Base-by-base conservation (phyloP, 2,329 filamentous ascomycete species). In the Immersiporthe knoxdaviesiana region DNA sequence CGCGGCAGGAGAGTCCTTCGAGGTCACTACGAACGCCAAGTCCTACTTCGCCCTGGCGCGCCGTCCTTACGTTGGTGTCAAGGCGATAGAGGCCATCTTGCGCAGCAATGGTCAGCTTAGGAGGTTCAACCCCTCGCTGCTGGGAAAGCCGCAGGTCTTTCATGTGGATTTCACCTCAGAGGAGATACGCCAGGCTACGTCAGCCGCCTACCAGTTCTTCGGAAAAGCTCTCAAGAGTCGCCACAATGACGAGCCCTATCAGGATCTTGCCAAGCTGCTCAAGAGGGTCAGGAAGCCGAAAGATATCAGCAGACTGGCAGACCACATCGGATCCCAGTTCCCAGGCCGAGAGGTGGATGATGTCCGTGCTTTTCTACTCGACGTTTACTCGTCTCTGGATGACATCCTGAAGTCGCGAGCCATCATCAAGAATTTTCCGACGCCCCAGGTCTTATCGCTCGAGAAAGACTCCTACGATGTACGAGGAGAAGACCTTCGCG, bases 81-180 rank as follows among this genome's bases (percentile, higher is more conserved):
- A 68, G 3, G 66, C 72, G n/a, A 73, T 75, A 41, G 37, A 69
- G 1, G 70, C 62, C 0, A 68, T 78, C 0, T 2, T 74, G 10
- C 70, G 63, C 1, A 72, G 74, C 2, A 66, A 70, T 8, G 70
- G 71, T 4, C 65, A 67, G 24, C 60, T 74, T 5, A 47, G 74
- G 18, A 65, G 61, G 10, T 62, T 71, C 18, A 58, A 63, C n/a
- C 37, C 59, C 7, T 21, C 30, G 14, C 63, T 58, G 2, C 70
- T 73, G 21, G 24, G 16, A 21, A 37, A 39, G 6, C 73, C 73
- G 2, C 39, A 60, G 1, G 70, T 74, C 0, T 78, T 84, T 24
- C 84, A 86, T 70, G 82, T 84, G 8, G 84, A 85, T 72, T 85
- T 86, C 56, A 77, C 77, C 0, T 58, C 70, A 0, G 75, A 78